phyloP scores from a whole-genome alignment of 768 basidiomycete species.

The Tephrocybe sp. region DNA sequence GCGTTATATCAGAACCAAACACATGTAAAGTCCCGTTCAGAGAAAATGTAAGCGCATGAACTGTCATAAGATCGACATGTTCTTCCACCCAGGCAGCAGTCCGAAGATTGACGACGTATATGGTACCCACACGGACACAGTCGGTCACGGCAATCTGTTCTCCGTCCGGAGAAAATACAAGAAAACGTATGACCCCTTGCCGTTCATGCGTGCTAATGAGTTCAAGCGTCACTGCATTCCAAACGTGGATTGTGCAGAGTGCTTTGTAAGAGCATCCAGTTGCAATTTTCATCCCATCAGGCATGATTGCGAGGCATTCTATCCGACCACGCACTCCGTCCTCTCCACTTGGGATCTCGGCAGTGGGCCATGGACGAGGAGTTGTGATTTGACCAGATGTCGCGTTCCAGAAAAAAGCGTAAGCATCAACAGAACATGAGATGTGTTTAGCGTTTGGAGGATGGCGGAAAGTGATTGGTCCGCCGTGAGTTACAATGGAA shows the following conservation, averaged over 20 bases:
- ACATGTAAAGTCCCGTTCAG: no score
- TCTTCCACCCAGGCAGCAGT: no score
- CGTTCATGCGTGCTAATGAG: background rate
- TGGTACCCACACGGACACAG: background rate
- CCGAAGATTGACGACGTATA: background rate
- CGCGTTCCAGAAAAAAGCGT: background rate
- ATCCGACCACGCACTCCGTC: no score
- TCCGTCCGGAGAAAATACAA: conserved; percentile 1
- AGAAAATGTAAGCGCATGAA: no score
- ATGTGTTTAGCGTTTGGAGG: background rate
- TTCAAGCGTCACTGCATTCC: background rate
- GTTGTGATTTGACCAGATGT: background rate
- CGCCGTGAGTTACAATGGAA: background rate
- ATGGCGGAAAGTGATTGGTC: background rate
- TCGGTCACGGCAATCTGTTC: background rate
- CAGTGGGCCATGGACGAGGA: background rate
- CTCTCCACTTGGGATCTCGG: no score
- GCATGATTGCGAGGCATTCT: no score
- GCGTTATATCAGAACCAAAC: no score
- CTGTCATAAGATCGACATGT: no score
- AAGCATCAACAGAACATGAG: background rate
- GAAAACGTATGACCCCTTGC: background rate
- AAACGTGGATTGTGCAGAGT: no score
- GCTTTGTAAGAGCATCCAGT: no score
- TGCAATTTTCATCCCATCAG: no score